Evolutionary conservation across 176 grass and related monocot species (phyloP), one percentile per base, ranked within the genome.

Genomic region (Bonia amplexicaulis): DNA sequence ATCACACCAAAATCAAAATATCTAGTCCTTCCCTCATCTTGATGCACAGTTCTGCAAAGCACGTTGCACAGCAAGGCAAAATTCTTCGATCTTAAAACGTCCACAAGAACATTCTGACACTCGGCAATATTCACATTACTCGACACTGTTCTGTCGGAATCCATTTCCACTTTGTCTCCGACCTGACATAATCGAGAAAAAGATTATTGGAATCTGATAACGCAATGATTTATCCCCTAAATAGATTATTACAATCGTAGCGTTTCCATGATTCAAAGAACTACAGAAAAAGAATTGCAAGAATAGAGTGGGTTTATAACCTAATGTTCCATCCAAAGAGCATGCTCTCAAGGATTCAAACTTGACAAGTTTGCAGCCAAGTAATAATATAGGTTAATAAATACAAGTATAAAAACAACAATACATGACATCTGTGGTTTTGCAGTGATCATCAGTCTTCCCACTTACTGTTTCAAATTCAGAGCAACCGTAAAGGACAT

Each of bases 1-100:
- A 97, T 91, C 65, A 91, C 22, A 27, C 85, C 77, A 75, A 95
- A 97, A 89, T 95, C 76, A 79, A 97, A 90, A 79, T 89, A 95
- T 63, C 75, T 81, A 76, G 71, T 89, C 66, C 77, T 83, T 73
- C 71, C 62, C 55, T 79, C 81, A 48, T 89, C 85, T 80, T 89
- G 86, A 84, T 91, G 84, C 37, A 89, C 88, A 84, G 48, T 84
- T 80, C 25, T 91, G 67, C 79, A 77, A 87, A 97, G 92, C 77
- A 93, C 88, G 82, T 85, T 90, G 70, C 95, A 97, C 31, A 95
- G 70, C 20, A 91, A 69, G 54, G 87, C 90, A 82, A 97, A 97
- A 61, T 93, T 91, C 77, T 93, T 85, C 48, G 95, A 97, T 39
- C 64, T 84, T 80, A 97, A 85, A 86, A 94, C 66, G 33, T 91